Percentiles rank a stretch among this genome's conserved stretches.
phyloP scores from a whole-genome alignment of 2,329 filamentous ascomycete genomes.

The Aspergillus phoenicis region DNA sequence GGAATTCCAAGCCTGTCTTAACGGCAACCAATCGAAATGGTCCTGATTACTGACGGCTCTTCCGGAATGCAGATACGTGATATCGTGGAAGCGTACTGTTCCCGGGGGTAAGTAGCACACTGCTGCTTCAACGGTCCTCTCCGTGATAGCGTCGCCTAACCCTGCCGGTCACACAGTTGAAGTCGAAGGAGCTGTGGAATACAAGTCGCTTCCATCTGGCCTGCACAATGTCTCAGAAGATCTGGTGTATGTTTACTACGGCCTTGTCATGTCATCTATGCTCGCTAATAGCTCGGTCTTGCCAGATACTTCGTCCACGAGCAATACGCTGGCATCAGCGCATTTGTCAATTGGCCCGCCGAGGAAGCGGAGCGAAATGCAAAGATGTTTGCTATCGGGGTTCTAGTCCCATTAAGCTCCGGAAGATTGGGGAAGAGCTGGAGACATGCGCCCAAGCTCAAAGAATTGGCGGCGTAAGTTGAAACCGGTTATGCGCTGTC shows the following conservation, averaged over 20 bases:
- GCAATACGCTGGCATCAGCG: constrained; percentile 82
- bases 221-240: constrained; percentile 86
- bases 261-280: neutral
- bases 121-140: neutral
- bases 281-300: constrained; percentile 15
- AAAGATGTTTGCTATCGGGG: constrained; percentile 87
- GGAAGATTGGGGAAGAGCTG: constrained; percentile 85
- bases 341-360: constrained; percentile 82
- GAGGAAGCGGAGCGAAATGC: constrained; percentile 81
- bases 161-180: constrained; percentile 44
- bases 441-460: constrained; percentile 78
- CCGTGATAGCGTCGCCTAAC: constrained; percentile 9
- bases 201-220: constrained; percentile 92
- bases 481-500: neutral
- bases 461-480: constrained; percentile 69
- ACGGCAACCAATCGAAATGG: neutral
- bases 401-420: constrained; percentile 81
- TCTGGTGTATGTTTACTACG: constrained; percentile 57
- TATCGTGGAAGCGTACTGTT: constrained; percentile 79
- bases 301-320: constrained; percentile 89
- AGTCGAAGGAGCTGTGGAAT: constrained; percentile 87
- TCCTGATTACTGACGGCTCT: neutral
- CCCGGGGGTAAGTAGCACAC: constrained; percentile 59
- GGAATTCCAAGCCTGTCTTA: constrained; percentile 14
- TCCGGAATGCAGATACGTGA: constrained; percentile 63